Percentiles rank a stretch among this genome's conserved stretches.
phyloP scores from a whole-genome alignment of 768 basidiomycete genomes.

The Hypholoma sublateritium region DNA sequence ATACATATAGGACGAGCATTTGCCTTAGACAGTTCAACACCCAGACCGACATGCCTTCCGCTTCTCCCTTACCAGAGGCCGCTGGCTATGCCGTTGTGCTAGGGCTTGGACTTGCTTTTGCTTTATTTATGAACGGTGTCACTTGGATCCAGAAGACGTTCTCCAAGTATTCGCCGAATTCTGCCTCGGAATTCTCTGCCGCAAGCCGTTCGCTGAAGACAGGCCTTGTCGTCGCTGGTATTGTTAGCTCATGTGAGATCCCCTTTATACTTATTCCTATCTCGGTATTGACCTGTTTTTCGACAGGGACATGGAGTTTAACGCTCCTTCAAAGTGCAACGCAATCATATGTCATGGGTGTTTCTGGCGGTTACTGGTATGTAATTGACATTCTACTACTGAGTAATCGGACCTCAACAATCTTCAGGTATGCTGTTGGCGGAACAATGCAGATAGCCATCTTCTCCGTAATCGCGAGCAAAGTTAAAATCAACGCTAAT shows the following conservation, averaged over 20 bases:
- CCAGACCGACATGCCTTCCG: not conserved
- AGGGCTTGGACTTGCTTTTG: conserved; percentile 18
- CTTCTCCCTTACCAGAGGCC: not conserved
- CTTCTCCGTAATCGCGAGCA: conserved; percentile 6
- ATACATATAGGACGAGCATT: not conserved
- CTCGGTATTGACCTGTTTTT: too few species aligned
- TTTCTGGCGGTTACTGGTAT: conserved; percentile 18
- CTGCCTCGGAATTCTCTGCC: conserved; percentile 19
- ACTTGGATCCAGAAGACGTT: conserved; percentile 19
- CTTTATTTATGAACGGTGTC: conserved; percentile 18
- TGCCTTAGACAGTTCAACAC: not conserved
- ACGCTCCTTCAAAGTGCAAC: conserved; percentile 21
- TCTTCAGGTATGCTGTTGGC: conserved; percentile 18
- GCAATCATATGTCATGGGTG: conserved; percentile 18
- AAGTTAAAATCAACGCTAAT: conserved; percentile 33
- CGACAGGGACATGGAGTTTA: conserved; percentile 20
- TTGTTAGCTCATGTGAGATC: conserved; percentile 16
- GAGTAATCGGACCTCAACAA: not conserved
- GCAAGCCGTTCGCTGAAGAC: conserved; percentile 24
- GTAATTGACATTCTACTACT: not conserved
- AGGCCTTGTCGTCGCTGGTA: conserved; percentile 22
- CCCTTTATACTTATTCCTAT: too few species aligned
- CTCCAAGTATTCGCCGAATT: conserved; percentile 17
- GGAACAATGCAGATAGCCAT: conserved; percentile 15
- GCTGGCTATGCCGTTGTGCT: conserved; percentile 9